A percentile compares a stretch with the other conserved stretches of the same genome.
phyloP scores from a whole-genome alignment of 768 basidiomycete species.

The Tulasnella sp. region DNA sequence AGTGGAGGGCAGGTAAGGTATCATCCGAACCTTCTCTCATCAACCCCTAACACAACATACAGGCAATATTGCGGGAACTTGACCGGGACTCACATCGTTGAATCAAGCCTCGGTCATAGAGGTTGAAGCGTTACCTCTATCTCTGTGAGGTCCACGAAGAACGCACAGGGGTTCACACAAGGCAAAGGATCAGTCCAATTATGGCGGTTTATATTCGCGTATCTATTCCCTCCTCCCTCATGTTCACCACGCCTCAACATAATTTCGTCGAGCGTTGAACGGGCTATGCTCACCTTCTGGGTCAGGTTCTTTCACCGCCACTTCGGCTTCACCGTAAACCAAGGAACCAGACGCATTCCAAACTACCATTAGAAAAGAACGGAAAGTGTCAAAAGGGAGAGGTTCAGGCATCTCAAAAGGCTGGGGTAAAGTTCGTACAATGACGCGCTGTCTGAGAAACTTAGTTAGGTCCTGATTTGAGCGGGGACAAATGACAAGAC shows the following conservation, averaged over 20 bases:
- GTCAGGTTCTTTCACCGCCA: slow-evolving; percentile 62
- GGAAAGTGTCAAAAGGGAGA: background rate
- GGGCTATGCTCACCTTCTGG: slow-evolving; percentile 53
- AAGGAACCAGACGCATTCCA: slow-evolving; percentile 31
- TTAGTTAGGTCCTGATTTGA: slow-evolving; percentile 56
- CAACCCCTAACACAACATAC: too few relatives aligned
- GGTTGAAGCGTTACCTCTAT: background rate
- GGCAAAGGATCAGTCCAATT: too few relatives aligned
- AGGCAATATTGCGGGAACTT: too few relatives aligned
- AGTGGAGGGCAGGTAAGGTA: too few relatives aligned
- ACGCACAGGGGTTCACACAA: slow-evolving; percentile 1
- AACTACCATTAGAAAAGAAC: too few relatives aligned
- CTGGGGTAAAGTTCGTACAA: too few relatives aligned
- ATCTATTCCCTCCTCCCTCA: too few relatives aligned
- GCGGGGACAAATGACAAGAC: slow-evolving; percentile 61
- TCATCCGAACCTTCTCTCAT: too few relatives aligned
- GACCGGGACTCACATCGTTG: background rate
- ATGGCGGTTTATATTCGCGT: too few relatives aligned
- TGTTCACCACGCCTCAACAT: slow-evolving; percentile 71
- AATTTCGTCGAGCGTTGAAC: slow-evolving; percentile 68
- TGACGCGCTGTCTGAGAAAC: slow-evolving; percentile 50
- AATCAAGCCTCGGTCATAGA: background rate
- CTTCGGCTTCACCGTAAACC: slow-evolving; percentile 70
- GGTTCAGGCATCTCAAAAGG: background rate
- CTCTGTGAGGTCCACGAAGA: background rate